Percentiles rank a stretch among this genome's conserved stretches.
phyloP scores from a whole-genome alignment of 345 rosid genomes.

The Capsella bursapastoris region DNA sequence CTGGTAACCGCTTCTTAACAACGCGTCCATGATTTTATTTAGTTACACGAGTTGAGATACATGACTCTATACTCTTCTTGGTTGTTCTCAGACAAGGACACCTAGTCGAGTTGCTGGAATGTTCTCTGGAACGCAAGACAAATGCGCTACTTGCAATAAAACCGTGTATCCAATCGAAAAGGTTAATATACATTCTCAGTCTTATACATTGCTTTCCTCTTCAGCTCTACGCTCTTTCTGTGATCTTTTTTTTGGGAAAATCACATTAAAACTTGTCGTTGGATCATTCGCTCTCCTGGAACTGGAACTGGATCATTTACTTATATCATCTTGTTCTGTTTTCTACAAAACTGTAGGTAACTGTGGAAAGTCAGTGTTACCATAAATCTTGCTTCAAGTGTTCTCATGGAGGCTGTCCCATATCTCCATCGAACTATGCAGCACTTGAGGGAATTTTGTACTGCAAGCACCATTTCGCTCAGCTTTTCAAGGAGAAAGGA shows the following conservation, averaged over 20 bases:
- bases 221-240: background rate
- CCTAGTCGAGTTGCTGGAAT: slow-evolving; percentile 93
- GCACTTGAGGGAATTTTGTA: slow-evolving; percentile 92
- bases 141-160: slow-evolving; percentile 94
- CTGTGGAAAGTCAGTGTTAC: slow-evolving; percentile 85
- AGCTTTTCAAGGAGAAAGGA: slow-evolving; percentile 98
- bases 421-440: slow-evolving; percentile 96
- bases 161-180: slow-evolving; percentile 98
- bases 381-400: slow-evolving; percentile 97
- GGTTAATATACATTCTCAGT: slow-evolving; percentile 50
- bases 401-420: slow-evolving; percentile 92
- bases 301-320: background rate
- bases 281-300: slow-evolving; percentile 13
- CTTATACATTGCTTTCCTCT: background rate
- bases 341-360: slow-evolving; percentile 52
- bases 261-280: background rate
- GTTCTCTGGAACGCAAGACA: slow-evolving; percentile 98
- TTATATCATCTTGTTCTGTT: background rate
- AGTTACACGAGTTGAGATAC: slow-evolving; percentile 12
- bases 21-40: slow-evolving; percentile 20
- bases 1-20: slow-evolving; percentile 60
- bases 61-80: slow-evolving; percentile 35
- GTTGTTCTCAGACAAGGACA: slow-evolving; percentile 75
- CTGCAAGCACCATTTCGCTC: slow-evolving; percentile 96
- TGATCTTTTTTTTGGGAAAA: background rate